Evolutionary conservation across 2,329 filamentous ascomycete genomes (phyloP), one percentile per base, ranked within the genome.

Genomic region (Fusarium coicis): DNA sequence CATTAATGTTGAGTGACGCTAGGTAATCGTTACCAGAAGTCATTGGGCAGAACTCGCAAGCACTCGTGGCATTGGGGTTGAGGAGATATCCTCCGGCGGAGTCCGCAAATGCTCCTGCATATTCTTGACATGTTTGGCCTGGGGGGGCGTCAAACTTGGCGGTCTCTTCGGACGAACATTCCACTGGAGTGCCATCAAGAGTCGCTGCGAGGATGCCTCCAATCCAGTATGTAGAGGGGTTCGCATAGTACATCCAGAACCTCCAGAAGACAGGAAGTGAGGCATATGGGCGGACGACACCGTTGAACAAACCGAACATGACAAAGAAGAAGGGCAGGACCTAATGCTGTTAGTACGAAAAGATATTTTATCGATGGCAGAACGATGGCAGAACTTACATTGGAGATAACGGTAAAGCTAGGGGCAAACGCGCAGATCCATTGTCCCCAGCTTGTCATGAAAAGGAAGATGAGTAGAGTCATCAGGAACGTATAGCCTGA

Each of bases 401-500:
- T 94, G 47, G 90, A 90, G 73, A 95, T 94, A 71, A 94, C 92
- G 2, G 92, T 93, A 82, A 94, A 94, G 44, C 87, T 91, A 0
- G 93, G 93, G 1, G 93, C 92, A 80, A 95, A 95, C 2, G 94
- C 93, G 71, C 91, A 93, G 74, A 96, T 94, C 93, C 93, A 96
- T 79, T 95, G 93, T 26, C 92, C 94, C 93, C 91, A 95, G 74
- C 86, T 90, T 37, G 87, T 88, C 80, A 91, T 88, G 86, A 95
- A 95, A 12, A 95, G 81, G 84, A 91, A 94, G 83, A 95, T 95
- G 1, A 96, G 86, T 77, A 95, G 83, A 2, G 89, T 89, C 92
- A 96, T 95, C 32, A 96, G 83, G 83, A 93, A 96, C 21, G 92
- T 88, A 79, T 95, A 96, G 18, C 93, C 93, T 0, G 92, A 88